Base-by-base conservation (phyloP, 1,284 basidiomycete species). In the Ganoderma resinaceum region DNA sequence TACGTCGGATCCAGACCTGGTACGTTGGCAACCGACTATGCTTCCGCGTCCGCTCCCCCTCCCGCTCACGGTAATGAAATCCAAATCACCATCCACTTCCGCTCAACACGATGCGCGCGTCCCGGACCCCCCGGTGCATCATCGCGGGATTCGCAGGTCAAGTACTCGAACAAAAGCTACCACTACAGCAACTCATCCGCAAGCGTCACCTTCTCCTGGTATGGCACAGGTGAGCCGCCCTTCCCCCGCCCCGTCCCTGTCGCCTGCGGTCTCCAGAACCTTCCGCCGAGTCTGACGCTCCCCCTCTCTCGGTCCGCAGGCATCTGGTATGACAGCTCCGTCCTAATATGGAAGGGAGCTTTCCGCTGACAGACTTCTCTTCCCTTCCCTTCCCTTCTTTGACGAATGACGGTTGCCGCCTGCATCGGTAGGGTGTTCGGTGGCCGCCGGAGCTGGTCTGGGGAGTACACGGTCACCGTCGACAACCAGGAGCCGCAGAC, bases 141-240 rank as follows among this genome's bases (percentile, higher is more conserved):
- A 68, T 65, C 38, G n/a, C 16, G 31, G 40, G 23, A 33, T 59
- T 5, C n/a, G 33, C 31, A 67, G 66, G 29, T 12, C 23, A 29
- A 61, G 16, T 74, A 73, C 40, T 46, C 69, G 4, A 52, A 61
- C 23, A 4, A 63, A 14, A 70, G 69, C 40, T 75, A 74, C 53
- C 76, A 77, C 53, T 66, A 70, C 3, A 76, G 69, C 6, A 73
- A 76, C 57, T 64, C 62, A 3, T 55, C 66, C 40, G 76, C 69
- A 18, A 72, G 73, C 53, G 59, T 76, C 7, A 66, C 67, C 3
- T 75, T 77, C 46, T 69, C 72, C 1, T 77, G 73, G 73, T 73
- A 64, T 66, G 76, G 76, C 7, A 66, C 67, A 61, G 73, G 76
- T 76, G 68, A 63, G 76, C 63, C 35, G 31, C 31, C 18, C 52